Evolutionary conservation across 148 eudicot species (phyloP), one percentile per base, ranked within the genome.

Genomic region (Linanthus parryae): DNA sequence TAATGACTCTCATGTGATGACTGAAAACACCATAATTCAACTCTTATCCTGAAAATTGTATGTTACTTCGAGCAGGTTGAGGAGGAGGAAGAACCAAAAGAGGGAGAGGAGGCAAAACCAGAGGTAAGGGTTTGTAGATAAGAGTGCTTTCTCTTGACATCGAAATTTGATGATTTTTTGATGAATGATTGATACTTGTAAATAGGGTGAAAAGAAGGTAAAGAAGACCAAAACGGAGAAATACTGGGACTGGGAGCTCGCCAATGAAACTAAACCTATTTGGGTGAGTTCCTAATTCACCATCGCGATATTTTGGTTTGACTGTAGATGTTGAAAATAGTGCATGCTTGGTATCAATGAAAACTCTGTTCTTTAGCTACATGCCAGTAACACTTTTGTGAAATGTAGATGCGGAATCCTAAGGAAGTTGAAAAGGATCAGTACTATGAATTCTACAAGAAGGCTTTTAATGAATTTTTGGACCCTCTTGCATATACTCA

Each of bases 201-300:
- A 60, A 35, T 82, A 92, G 96, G 94, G 63, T 61, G 89, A 83
- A 54, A 87, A 82, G 78, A 81, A 59, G 70, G 72, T 58, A 52
- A 91, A 67, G 54, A 91, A 79, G 76, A 84, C 88, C 24, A 83
- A 84, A 71, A 92, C 94, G 41, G 99, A 92, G 62, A 87, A 92
- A 54, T 92, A 92, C 37, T 84, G 94, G 96, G 99, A 92, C 72
- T 92, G 99, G 96, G 99, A 92, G 65, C 58, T 92, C 58, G 72
- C 85, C 35, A 92, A 92, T 51, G 99, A 84, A 68, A 92, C 96
- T 18, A 92, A 92, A 69, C 99, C 99, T 49, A 87, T 92, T 57
- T 92, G 96, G 99, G 99, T 92, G 62, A 71, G 90, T 59, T 31
- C 11, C 35, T 31, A 31, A 31, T 31, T 5, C 35, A 31, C 5